Conservation (phyloP, 805 yeast genomes). For the Starmerella powellii region DNA sequence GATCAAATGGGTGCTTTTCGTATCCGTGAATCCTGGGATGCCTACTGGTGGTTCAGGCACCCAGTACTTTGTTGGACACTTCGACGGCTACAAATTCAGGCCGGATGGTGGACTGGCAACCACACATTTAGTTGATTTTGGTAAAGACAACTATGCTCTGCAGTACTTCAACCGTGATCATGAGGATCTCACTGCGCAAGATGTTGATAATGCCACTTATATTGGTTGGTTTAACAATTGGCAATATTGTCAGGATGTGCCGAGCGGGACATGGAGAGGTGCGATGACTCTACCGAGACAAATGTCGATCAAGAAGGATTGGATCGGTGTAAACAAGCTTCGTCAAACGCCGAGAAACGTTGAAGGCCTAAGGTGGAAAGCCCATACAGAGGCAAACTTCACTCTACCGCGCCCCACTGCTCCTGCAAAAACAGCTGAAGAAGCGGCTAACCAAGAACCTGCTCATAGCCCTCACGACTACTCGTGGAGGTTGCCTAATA, state of each 20-base stretch:
- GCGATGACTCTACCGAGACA: conserved; percentile 28
- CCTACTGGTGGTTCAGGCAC: conserved; percentile 34
- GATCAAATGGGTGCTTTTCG: conserved; percentile 31
- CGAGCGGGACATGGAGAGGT: conserved; percentile 31
- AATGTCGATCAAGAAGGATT: conserved; percentile 7
- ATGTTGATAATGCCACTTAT: conserved; percentile 26
- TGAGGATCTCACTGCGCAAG: conserved; percentile 7
- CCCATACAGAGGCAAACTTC: background rate
- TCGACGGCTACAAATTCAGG: conserved; percentile 32
- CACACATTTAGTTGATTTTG: conserved; percentile 29
- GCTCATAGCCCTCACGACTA: too few relatives aligned
- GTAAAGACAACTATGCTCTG: conserved; percentile 34
- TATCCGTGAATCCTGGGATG: conserved; percentile 36
- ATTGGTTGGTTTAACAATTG: conserved; percentile 37
- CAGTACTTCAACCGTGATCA: conserved; percentile 28
- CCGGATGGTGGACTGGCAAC: conserved; percentile 25
- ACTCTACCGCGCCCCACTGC: too few relatives aligned
- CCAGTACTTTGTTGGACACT: conserved; percentile 35
- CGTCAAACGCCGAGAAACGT: conserved; percentile 13
- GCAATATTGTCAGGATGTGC: conserved; percentile 32
- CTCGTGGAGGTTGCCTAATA: background rate
- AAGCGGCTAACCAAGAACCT: background rate
- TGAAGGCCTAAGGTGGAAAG: conserved; percentile 2
- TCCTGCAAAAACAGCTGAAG: too few relatives aligned
- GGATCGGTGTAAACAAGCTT: conserved; percentile 4